Base-by-base conservation (phyloP, 805 yeast species). In the Metschnikowia drakensbergensis region DNA sequence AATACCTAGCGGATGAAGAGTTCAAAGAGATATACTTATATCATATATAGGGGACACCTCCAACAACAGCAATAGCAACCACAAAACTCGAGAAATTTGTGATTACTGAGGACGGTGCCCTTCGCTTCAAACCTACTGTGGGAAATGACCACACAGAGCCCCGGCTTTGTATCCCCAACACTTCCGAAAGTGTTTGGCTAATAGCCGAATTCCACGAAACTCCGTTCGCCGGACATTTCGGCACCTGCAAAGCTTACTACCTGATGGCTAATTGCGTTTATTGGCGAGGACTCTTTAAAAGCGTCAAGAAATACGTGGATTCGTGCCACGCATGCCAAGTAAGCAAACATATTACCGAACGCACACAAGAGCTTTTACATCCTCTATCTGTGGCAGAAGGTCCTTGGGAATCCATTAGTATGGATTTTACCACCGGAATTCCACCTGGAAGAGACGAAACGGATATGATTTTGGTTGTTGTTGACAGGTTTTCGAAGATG, bases 401-500 rank as follows among this genome's bases (percentile, higher is more conserved):
- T 2, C 35, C 35, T 11, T 32, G 35, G 35, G 23, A 32, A 4
- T 32, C 35, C 17, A 13, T 32, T 17, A 32, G 23, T 17, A 32
- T 32, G 17, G 35, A 32, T 17, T 32, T 32, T 13, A 32, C 35
- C 8, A 32, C 22, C n/a, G 35, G 35, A n/a, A 11, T 32, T n/a
- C 35, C 23, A 7, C 35, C 35, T 7, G 35, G 35, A 32, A 13
- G 9, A 13, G 35, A 32, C 7, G 23, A 17, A 5, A 5, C n/a
- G 9, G 39, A 42, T 28, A 28, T 29, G 17, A 34, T 42, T n/a
- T 23, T 42, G 17, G 46, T 42, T 6, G 39, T 42, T 7, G 33
- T 33, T 9, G 38, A 34, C 25, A 28, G 35, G n/a, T 29, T 35
- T 6, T 11, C 47, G 9, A 44, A 36, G 30, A 11, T 36, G 26